These are phyloP conservation scores for Corylus americana DNA, from an alignment of 306 rosid species.

Conservation along the genomic window DNA sequence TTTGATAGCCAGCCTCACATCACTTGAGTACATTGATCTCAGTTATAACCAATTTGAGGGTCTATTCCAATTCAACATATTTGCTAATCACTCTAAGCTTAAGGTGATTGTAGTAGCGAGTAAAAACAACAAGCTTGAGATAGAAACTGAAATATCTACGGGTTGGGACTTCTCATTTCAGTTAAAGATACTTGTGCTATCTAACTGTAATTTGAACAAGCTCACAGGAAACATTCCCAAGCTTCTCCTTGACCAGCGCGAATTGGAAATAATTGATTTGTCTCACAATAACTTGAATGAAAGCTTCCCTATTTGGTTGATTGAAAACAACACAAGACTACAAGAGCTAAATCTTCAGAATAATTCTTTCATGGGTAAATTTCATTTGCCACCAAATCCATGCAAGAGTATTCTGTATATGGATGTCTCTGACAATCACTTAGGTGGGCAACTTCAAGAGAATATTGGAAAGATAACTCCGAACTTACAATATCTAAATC, in stretches of 20 bases:
- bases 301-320: not conserved
- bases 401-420: rapidly evolving
- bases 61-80: constrained; percentile 12
- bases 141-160: constrained; percentile 8
- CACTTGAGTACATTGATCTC: constrained; percentile 18
- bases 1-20: not conserved
- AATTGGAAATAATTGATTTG: constrained; percentile 7
- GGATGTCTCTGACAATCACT: not conserved
- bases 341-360: not conserved
- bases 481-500: not conserved
- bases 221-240: not conserved
- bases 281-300: constrained; percentile 3
- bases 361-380: not conserved
- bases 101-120: constrained; percentile 1
- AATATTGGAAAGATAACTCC: not conserved
- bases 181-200: constrained; percentile 6
- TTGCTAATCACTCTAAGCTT: constrained; percentile 22
- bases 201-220: not conserved
- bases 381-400: not conserved
- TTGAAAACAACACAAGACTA: not conserved
- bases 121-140: constrained; percentile 3
- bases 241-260: constrained; percentile 1
- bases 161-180: constrained; percentile 19
- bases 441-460: constrained; percentile 3
- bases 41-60: constrained; percentile 23